Base-by-base conservation (phyloP, 1,284 basidiomycete genomes). In the Puccinia triticina region DNA sequence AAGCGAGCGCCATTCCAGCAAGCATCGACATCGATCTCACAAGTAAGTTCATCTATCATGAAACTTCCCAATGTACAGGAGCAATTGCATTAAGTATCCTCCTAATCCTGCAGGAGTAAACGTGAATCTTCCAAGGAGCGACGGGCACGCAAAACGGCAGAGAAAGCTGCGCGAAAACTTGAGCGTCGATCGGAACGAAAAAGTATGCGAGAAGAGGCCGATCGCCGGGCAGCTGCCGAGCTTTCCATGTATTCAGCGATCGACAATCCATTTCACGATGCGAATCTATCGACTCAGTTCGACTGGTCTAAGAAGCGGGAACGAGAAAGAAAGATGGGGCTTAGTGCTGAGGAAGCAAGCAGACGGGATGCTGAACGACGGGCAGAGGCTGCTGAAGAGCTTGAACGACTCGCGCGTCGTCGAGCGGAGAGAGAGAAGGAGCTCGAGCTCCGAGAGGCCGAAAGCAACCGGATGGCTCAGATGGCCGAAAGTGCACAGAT, bases 251-350 rank as follows among this genome's bases (percentile, higher is more conserved):
- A 98, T 89, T 95, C 94, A 85, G 94, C 94, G 57, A 92, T 92
- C 10, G 93, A 95, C 89, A 99, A 99, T 86, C 96, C 96, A 0
- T 99, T 99, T 89, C 94, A 98, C 88, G 96, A 99, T 86, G 92
- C 94, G 83, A 98, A 98, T 87, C 91, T 98, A 40, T 92, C 92
- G 32, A 94, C 98, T 86, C 93, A 95, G 87, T 99, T 99, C 88
- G 91, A 93, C 83, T 99, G 97, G 97, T 94, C 95, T 88, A 99
- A 99, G 90, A 99, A 99, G 89, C 91, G 92, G 53, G 96, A 99
- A 87, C 95, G 95, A 88, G 97, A 99, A 87, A 91, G 91, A 86
- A 98, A 96, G 87, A 89, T 91, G 82, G 97, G 97, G 0, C 86
- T 99, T 81, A 91, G 92, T 0, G 86, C 92, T 0, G 92, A 91